phyloP scores from a whole-genome alignment of 2,329 filamentous ascomycete genomes.

The Metarhizium brunneum region DNA sequence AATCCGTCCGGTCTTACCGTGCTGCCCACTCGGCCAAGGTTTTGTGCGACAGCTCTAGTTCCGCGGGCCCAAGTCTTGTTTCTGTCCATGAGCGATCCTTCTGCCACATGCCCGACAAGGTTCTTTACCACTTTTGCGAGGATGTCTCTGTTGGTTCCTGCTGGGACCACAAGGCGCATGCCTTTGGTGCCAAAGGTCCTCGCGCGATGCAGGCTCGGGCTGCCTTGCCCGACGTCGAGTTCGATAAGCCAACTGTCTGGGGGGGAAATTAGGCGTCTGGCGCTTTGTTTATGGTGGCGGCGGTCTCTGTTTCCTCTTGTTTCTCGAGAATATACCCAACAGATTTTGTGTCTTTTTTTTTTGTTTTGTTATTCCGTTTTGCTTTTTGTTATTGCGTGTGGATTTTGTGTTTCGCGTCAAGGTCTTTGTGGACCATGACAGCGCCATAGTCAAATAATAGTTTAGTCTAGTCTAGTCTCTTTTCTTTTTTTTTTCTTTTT shows the following conservation, averaged over 20 bases:
- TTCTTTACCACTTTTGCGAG: not conserved
- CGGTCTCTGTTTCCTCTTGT: no score
- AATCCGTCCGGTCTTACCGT: not conserved
- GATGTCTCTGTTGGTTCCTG: not conserved
- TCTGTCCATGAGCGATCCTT: not conserved
- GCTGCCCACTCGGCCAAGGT: not conserved
- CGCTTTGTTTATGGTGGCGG: no score
- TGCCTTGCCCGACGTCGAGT: not conserved
- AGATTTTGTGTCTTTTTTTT: no score
- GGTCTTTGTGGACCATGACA: no score
- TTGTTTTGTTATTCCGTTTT: no score
- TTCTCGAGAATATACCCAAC: no score
- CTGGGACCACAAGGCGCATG: not conserved
- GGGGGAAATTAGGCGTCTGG: not conserved
- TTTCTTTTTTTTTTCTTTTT: no score
- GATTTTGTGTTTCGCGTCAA: no score
- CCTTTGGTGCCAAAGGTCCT: not conserved
- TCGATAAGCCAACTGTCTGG: not conserved
- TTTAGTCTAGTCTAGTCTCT: no score
- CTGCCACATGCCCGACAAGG: not conserved
- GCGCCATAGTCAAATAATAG: no score
- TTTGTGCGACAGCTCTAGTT: not conserved
- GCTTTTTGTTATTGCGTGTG: no score
- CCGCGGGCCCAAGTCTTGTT: not conserved
- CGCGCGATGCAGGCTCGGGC: not conserved